phyloP scores from a whole-genome alignment of 495 filamentous ascomycete species.

The Trichoderma erinaceum region DNA sequence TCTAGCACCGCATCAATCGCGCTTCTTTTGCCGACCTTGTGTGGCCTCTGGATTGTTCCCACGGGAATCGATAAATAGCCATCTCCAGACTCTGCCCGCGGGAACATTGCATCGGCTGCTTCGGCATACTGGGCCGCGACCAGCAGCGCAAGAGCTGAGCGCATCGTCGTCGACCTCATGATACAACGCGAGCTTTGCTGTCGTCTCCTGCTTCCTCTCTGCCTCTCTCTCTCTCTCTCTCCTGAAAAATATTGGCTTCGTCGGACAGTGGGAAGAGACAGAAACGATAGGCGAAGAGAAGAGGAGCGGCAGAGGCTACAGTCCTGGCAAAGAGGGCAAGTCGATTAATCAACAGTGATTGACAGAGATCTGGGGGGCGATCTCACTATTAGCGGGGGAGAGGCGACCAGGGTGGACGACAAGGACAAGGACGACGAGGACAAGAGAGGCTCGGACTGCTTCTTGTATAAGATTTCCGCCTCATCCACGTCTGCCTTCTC shows the following conservation, averaged over 20 bases:
- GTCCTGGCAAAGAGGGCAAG: neutral
- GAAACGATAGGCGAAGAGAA: neutral
- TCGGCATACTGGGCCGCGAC: neutral
- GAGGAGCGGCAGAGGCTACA: neutral
- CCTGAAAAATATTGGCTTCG: neutral
- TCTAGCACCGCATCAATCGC: constrained; percentile 5
- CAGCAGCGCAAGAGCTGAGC: constrained; percentile 16
- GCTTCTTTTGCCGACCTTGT: constrained; percentile 12
- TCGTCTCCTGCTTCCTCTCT: neutral
- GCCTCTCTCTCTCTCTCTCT: neutral
- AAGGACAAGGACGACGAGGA: neutral
- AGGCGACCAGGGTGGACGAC: neutral
- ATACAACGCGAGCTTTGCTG: neutral
- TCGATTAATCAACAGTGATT: neutral
- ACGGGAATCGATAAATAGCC: constrained; percentile 14
- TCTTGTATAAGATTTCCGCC: neutral
- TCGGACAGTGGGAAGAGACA: neutral
- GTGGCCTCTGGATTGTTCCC: constrained; percentile 1
- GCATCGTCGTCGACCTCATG: constrained; percentile 9
- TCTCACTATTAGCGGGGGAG: neutral
- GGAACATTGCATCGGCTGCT: neutral
- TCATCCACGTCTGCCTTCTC: neutral
- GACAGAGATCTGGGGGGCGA: neutral
- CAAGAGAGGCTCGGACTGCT: neutral
- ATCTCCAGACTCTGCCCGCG: constrained; percentile 5